Evolutionary conservation across 2,329 filamentous ascomycete genomes (phyloP).

Genomic region (Neospermospora avenae): DNA sequence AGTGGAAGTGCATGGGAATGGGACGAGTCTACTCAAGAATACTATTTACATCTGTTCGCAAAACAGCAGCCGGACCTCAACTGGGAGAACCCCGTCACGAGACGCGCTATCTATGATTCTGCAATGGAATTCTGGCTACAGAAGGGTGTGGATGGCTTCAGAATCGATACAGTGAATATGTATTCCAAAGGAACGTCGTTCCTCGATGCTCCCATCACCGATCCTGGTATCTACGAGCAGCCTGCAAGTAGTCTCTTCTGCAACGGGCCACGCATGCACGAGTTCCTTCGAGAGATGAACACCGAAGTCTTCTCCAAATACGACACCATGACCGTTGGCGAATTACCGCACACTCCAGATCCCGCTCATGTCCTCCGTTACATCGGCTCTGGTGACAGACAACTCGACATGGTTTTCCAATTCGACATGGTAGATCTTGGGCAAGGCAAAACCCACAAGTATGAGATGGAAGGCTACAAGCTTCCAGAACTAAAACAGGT

Average conservation of each 20-base stretch:
- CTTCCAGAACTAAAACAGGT: conserved; percentile 48
- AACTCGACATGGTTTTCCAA: conserved; percentile 69
- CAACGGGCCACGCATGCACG: conserved; percentile 67
- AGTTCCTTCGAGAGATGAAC: conserved; percentile 66
- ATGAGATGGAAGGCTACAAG: conserved; percentile 43
- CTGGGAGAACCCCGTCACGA: conserved; percentile 69
- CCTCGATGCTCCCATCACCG: conserved; percentile 54
- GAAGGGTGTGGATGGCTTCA: conserved; percentile 68
- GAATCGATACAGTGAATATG: conserved; percentile 73
- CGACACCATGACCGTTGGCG: conserved; percentile 67
- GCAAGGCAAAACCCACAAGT: conserved; percentile 52
- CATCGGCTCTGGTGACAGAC: conserved; percentile 53
- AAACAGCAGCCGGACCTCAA: conserved; percentile 81
- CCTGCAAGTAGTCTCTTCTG: conserved; percentile 55
- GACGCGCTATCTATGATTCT: conserved; percentile 66
- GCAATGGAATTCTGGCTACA: conserved; percentile 79
- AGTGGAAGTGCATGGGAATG: conserved; percentile 64
- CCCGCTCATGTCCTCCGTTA: conserved; percentile 55
- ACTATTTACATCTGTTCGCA: conserved; percentile 74
- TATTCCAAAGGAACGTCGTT: conserved; percentile 62
- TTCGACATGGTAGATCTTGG: conserved; percentile 63
- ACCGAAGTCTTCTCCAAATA: conserved; percentile 54
- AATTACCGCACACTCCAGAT: conserved; percentile 62
- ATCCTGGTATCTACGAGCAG: conserved; percentile 45
- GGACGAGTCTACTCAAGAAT: conserved; percentile 69